Percentiles rank a stretch among this genome's conserved stretches.
phyloP scores from a whole-genome alignment of 495 filamentous ascomycete genomes.

The Penicillium antarcticum region DNA sequence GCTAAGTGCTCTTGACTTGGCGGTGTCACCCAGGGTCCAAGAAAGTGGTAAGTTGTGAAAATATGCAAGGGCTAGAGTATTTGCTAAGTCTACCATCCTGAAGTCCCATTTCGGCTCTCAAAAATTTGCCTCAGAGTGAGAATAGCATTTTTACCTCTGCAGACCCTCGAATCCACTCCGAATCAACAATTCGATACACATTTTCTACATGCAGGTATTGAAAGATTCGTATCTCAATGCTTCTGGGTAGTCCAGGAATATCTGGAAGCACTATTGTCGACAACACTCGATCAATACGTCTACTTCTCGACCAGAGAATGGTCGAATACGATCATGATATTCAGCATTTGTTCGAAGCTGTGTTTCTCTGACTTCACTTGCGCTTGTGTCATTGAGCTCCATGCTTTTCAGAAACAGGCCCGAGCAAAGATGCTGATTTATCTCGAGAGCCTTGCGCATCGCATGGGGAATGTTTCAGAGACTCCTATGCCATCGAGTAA shows the following conservation, averaged over 20 bases:
- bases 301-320: neutral
- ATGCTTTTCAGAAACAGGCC: neutral
- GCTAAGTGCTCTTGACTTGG: too few relatives aligned
- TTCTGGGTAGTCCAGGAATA: neutral
- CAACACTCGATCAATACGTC: neutral
- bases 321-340: neutral
- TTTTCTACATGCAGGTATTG: too few relatives aligned
- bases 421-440: neutral
- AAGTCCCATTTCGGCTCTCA: too few relatives aligned
- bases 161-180: neutral
- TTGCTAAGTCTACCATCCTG: too few relatives aligned
- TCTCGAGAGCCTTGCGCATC: neutral
- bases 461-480: neutral
- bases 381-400: neutral
- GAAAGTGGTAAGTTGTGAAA: too few relatives aligned
- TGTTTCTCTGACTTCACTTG: neutral
- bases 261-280: neutral
- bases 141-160: neutral
- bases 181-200: too few relatives aligned
- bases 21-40: too few relatives aligned
- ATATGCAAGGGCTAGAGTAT: too few relatives aligned
- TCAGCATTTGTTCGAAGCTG: neutral
- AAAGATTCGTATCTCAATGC: neutral
- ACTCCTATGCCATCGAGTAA: neutral
- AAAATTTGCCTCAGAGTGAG: too few relatives aligned